Evolutionary conservation across 2,329 filamentous ascomycete species (phyloP).

Genomic region (Phyllachora maydis): DNA sequence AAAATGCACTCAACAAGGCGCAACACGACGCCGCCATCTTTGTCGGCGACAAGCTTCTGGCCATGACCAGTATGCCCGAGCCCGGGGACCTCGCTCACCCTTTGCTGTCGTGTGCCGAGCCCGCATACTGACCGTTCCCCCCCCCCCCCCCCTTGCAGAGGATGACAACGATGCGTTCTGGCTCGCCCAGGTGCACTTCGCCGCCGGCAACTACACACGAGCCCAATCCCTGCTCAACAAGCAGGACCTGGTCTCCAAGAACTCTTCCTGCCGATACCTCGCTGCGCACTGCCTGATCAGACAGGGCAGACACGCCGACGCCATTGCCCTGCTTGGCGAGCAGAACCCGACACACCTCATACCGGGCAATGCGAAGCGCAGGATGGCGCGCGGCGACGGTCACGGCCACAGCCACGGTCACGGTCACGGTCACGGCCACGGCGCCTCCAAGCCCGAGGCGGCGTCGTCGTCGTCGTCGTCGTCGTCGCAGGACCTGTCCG

Average conservation of each 20-base stretch:
- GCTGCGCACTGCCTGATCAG: conserved; percentile 89
- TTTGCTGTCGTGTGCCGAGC: too few species aligned
- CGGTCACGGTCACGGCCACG: too few species aligned
- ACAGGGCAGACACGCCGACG: conserved; percentile 77
- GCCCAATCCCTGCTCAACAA: conserved; percentile 72
- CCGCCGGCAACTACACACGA: conserved; percentile 82
- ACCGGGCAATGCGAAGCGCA: conserved; percentile 40
- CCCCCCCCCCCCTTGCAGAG: conserved; percentile 38
- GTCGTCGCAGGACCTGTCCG: conserved; percentile 10
- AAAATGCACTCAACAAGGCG: conserved; percentile 86
- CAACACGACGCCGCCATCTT: conserved; percentile 96
- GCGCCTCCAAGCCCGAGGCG: conserved; percentile 10
- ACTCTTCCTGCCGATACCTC: conserved; percentile 76
- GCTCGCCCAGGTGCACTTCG: conserved; percentile 96
- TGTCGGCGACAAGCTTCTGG: conserved; percentile 89
- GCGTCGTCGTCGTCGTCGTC: too few species aligned
- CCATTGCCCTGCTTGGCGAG: conserved; percentile 69
- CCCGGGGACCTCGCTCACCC: too few species aligned
- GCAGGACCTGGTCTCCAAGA: conserved; percentile 63
- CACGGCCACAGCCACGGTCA: conserved; percentile 3
- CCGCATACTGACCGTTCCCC: neutral
- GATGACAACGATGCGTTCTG: conserved; percentile 90
- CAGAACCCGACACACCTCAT: conserved; percentile 86
- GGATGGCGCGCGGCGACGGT: conserved; percentile 28
- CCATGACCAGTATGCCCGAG: conserved; percentile 61